Percentiles rank a stretch among this genome's conserved stretches.
phyloP scores from a whole-genome alignment of 441 rosid genomes.

The Gossypium gossypioides region DNA sequence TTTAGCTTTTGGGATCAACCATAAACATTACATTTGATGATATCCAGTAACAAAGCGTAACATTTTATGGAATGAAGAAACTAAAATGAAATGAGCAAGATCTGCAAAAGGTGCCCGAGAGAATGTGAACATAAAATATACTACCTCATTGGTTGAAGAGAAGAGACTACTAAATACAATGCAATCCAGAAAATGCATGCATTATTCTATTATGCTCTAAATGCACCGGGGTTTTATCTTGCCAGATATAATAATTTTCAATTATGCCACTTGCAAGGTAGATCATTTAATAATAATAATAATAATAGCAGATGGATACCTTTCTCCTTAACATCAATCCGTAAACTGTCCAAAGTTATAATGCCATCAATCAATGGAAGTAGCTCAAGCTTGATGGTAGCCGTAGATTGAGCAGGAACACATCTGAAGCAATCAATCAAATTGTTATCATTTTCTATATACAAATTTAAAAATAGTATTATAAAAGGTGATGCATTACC shows the following conservation, averaged over 20 bases:
- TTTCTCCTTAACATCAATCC: constrained; percentile 85
- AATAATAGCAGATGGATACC: constrained; percentile 32
- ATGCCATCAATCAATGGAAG: constrained; percentile 97
- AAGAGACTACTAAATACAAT: not conserved
- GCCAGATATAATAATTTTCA: not conserved
- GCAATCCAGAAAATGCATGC: not conserved
- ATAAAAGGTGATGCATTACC: constrained; percentile 39
- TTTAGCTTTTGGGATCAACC: not conserved
- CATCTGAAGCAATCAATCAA: constrained; percentile 47
- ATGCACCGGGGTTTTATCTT: not conserved
- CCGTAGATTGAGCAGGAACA: constrained; percentile 80
- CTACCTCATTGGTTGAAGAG: not conserved
- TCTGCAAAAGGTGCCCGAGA: not conserved
- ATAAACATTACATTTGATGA: not conserved
- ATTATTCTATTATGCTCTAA: not conserved
- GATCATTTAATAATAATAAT: not conserved
- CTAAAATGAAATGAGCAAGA: not conserved
- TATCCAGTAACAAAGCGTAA: not conserved
- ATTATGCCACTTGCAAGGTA: not conserved
- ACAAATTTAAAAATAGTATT: constrained; percentile 3
- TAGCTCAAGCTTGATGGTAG: constrained; percentile 82
- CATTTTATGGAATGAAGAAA: not conserved
- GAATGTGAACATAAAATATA: not conserved
- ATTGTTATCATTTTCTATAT: constrained; percentile 13
- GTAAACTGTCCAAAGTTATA: constrained; percentile 80